A percentile compares a stretch with the other conserved stretches of the same genome.
phyloP scores from a whole-genome alignment of 495 filamentous ascomycete genomes.

The Hypomontagnella submonticulosa region DNA sequence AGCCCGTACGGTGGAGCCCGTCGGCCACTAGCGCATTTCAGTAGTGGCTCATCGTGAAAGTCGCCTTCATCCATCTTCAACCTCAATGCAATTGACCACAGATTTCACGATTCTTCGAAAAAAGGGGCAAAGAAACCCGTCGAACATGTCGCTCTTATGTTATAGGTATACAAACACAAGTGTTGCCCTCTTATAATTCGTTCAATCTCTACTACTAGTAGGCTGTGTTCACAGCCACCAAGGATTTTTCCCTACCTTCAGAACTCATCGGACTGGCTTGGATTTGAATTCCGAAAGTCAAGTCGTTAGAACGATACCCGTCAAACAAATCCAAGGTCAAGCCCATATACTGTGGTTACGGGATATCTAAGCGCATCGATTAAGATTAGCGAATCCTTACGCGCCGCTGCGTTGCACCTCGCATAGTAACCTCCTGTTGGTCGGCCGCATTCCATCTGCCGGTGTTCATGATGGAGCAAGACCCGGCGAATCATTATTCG shows the following conservation, averaged over 20 bases:
- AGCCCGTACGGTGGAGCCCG: conserved; percentile 20
- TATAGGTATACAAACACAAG: background rate
- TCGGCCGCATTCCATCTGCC: conserved; percentile 6
- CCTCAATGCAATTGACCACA: conserved; percentile 11
- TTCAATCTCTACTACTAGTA: background rate
- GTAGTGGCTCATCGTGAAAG: conserved; percentile 21
- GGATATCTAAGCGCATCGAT: background rate
- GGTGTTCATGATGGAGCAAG: conserved; percentile 41
- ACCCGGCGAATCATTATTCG: conserved; percentile 44
- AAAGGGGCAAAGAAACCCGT: background rate
- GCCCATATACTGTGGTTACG: background rate
- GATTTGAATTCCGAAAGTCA: background rate
- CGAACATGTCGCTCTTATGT: background rate
- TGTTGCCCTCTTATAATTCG: background rate
- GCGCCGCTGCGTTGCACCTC: background rate
- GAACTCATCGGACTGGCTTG: background rate
- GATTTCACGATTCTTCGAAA: conserved; percentile 5
- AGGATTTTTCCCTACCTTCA: conserved; percentile 6
- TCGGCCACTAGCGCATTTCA: conserved; percentile 18
- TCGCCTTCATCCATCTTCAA: conserved; percentile 30
- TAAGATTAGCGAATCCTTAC: background rate
- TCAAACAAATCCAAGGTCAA: background rate
- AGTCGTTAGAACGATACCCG: background rate
- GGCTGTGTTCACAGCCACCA: conserved; percentile 6
- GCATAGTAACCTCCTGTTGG: background rate